These are phyloP conservation scores for Yarrowia sp. DNA, from an alignment of 805 yeast genomes.

Conservation along the genomic window DNA sequence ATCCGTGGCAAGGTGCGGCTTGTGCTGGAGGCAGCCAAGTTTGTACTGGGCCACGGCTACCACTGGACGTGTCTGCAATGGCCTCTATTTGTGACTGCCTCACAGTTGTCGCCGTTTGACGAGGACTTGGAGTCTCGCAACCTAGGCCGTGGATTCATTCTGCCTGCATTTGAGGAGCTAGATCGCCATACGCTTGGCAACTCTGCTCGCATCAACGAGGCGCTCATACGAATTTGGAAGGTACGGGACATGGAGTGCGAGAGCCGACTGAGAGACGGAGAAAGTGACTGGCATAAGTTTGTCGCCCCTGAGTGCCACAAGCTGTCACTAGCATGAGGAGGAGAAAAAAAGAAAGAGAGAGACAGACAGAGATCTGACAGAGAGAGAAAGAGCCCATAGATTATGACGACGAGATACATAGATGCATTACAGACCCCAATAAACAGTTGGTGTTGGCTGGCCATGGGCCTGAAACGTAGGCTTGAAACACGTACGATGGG, in stretches of 20 bases:
- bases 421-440: neutral
- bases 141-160: constrained; percentile 1
- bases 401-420: neutral
- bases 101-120: constrained; percentile 6
- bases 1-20: constrained; percentile 14
- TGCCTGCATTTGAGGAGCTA: constrained; percentile 15
- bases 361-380: no score
- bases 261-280: constrained; percentile 4
- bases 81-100: neutral
- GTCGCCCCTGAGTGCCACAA: constrained; percentile 19
- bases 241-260: constrained; percentile 14
- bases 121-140: constrained; percentile 8
- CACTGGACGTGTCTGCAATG: constrained; percentile 13
- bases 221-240: constrained; percentile 9
- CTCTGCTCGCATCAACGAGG: constrained; percentile 14
- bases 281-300: constrained; percentile 17
- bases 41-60: constrained; percentile 8
- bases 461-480: no score
- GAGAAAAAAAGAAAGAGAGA: neutral
- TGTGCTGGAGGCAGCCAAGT: constrained; percentile 5
- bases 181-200: constrained; percentile 11
- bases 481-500: neutral
- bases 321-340: constrained; percentile 3
- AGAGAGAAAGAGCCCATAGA: neutral
- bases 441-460: no score